Conservation (phyloP, 176 grass and related monocot genomes). For the Puccinellia tenuiflora region DNA sequence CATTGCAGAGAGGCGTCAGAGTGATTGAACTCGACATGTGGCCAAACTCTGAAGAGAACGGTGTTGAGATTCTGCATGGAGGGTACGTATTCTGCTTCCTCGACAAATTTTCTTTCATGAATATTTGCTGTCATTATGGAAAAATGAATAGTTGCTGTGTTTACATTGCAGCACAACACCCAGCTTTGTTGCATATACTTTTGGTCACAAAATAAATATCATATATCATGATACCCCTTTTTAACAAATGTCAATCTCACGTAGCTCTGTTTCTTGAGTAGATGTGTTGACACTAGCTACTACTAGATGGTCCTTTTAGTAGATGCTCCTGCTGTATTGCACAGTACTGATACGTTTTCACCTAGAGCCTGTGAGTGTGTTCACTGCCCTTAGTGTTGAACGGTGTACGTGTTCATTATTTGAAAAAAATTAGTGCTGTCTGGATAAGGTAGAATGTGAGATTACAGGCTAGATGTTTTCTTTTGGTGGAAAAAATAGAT, state of each 20-base stretch:
- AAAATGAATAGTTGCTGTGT: no score
- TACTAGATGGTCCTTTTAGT: no score
- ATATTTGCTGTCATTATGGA: no score
- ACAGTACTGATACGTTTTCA: no score
- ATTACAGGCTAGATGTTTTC: neutral
- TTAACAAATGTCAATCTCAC: no score
- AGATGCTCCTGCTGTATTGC: no score
- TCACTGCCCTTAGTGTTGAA: neutral
- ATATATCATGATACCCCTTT: neutral
- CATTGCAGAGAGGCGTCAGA: conserved; percentile 71
- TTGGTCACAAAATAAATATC: neutral
- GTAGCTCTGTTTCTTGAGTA: no score
- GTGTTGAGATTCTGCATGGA: conserved; percentile 79
- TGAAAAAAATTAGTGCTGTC: neutral
- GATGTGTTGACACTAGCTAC: no score
- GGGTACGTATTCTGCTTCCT: conserved; percentile 39
- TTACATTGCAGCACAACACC: neutral
- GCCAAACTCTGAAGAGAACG: conserved; percentile 68
- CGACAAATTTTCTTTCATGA: neutral
- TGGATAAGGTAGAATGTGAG: neutral
- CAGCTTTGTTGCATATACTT: neutral
- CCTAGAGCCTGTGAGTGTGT: no score
- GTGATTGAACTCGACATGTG: conserved; percentile 96
- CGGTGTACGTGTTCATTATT: neutral
- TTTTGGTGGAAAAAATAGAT: no score